These are phyloP conservation scores for Pelargonium nanum DNA, from an alignment of 345 rosid species.

Conservation along the genomic window DNA sequence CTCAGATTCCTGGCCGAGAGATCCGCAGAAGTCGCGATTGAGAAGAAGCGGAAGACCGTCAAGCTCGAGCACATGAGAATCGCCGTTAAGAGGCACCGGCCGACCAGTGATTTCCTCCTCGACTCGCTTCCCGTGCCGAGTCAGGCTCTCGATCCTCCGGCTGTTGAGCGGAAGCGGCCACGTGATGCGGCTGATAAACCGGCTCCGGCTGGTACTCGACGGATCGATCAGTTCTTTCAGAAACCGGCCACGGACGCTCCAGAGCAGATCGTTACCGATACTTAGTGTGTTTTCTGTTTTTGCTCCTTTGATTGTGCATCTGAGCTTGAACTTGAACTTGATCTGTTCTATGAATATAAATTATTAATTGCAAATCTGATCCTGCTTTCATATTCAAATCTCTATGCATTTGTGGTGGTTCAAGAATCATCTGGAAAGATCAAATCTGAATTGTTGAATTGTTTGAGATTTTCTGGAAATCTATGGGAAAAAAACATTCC, in stretches of 20 bases:
- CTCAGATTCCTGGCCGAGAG: conserved; percentile 63
- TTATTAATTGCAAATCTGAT: no score
- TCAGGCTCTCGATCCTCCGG: conserved; percentile 18
- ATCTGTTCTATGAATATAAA: neutral
- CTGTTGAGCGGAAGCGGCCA: conserved; percentile 12
- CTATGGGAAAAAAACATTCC: no score
- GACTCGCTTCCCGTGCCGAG: conserved; percentile 65
- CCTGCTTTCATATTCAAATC: neutral
- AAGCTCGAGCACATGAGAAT: conserved; percentile 53
- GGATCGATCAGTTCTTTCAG: conserved; percentile 57
- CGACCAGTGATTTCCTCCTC: conserved; percentile 69
- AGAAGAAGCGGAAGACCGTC: conserved; percentile 67
- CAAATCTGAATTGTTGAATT: neutral
- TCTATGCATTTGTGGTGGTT: no score
- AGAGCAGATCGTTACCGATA: conserved; percentile 16
- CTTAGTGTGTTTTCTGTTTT: conserved; percentile 11
- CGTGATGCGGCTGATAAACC: conserved; percentile 17
- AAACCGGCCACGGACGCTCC: conserved; percentile 32
- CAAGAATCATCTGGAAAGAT: neutral
- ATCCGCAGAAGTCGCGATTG: conserved; percentile 37
- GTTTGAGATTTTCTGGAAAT: no score
- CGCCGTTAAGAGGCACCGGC: conserved; percentile 69
- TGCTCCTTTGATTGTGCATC: neutral
- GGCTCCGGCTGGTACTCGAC: conserved; percentile 40
- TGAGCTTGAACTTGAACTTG: neutral